phyloP scores from a whole-genome alignment of 2,329 filamentous ascomycete species.

The Neonectria ditissima region DNA sequence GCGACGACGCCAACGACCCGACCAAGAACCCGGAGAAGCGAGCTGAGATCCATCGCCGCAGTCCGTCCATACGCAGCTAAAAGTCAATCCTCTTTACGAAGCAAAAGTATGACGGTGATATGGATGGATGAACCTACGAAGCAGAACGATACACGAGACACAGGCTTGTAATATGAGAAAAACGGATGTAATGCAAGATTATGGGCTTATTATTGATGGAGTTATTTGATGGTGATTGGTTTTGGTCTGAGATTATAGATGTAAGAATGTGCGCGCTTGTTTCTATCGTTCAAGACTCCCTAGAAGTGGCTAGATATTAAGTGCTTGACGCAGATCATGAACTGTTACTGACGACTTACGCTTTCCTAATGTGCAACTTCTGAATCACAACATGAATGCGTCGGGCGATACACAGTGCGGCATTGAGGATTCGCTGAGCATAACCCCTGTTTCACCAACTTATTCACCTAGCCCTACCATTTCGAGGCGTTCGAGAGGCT shows the following conservation, averaged over 20 bases:
- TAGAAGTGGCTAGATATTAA: conserved; percentile 9
- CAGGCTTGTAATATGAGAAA: conserved; percentile 16
- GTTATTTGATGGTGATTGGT: conserved; percentile 1
- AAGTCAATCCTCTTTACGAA: neutral
- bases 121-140: neutral
- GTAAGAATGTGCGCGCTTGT: neutral
- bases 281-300: neutral
- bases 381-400: neutral
- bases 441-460: neutral
- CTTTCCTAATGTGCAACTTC: neutral
- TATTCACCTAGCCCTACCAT: neutral
- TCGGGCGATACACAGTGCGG: neutral
- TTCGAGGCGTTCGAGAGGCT: neutral
- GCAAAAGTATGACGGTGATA: neutral
- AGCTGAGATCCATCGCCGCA: conserved; percentile 43
- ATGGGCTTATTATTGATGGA: neutral
- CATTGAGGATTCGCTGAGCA: neutral
- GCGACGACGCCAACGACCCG: conserved; percentile 57
- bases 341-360: neutral
- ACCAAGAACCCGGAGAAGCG: conserved; percentile 57
- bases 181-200: neutral
- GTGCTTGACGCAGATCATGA: conserved; percentile 8
- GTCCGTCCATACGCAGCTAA: conserved; percentile 40
- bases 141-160: conserved; percentile 6
- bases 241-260: conserved; percentile 3